Base-by-base conservation (phyloP, 2,329 filamentous ascomycete species). In the Xylaria sp. region DNA sequence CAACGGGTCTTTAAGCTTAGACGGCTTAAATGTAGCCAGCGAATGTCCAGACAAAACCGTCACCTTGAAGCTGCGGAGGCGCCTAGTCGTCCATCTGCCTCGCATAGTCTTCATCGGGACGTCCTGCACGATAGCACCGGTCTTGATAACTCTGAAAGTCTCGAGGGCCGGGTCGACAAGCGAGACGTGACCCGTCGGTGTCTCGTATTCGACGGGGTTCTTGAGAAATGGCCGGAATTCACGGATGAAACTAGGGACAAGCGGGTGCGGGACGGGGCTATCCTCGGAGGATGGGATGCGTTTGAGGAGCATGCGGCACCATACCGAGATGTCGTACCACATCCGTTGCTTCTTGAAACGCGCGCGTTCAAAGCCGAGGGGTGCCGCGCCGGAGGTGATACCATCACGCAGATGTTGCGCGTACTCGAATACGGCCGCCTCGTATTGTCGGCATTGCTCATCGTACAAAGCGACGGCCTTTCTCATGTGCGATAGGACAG, bases 181-280 rank as follows among this genome's bases (percentile, higher is more conserved):
- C 3, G 77, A 41, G 10, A 87, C 77, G n/a, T 74, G 63, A 0
- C 84, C 84, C 0, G 76, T 77, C 1, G 73, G 68, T 0, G 78
- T 81, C 36, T 69, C 73, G 68, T 84, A 84, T 32, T 62, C 57
- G 10, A 82, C 70, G 2, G 72, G 69, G 25, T 77, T 76, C 0
- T 81, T 81, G 8, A 87, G 62, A 65, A 86, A 85, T 46, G 80
- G 78, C 13, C 75, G 75, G 78, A 86, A 87, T 72, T 86, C 83
- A 55, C 78, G 74, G n/a, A 87, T 70, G 34, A 84, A 72, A 8
- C 77, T 73, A 0, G 85, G 85, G 3, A 86, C 72, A 0, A 76
- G 64, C 18, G 76, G 72, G 58, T 67, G 46, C 30, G 65, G 61
- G 0, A 74, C 12, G 28, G 67, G 63, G 30, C 61, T 70, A 7